These are phyloP conservation scores for Cenchrus purpureus DNA, from an alignment of 176 grass and related monocot species.

Conservation along the genomic window DNA sequence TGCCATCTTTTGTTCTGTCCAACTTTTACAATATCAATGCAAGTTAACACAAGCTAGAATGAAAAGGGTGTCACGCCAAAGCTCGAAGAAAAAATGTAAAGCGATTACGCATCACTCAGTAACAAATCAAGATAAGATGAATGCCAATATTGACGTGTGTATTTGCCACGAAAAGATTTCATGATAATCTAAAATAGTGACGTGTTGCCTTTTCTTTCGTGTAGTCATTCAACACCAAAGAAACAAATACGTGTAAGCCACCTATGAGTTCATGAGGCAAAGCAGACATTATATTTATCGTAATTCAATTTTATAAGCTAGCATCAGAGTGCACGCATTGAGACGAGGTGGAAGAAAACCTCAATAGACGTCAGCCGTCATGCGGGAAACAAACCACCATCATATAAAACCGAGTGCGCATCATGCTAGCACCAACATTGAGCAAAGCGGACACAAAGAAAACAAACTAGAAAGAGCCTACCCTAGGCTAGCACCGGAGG, in stretches of 20 bases:
- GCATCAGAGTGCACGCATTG: neutral
- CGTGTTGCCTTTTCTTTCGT: neutral
- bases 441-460: neutral
- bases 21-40: neutral
- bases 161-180: neutral
- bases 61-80: neutral
- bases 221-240: too few relatives aligned
- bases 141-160: neutral
- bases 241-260: neutral
- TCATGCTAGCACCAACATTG: neutral
- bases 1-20: too few relatives aligned
- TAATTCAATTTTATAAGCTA: neutral
- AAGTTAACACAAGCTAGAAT: neutral
- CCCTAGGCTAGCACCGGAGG: neutral
- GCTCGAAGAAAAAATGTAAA: neutral
- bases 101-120: neutral
- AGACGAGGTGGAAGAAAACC: neutral
- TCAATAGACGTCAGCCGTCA: neutral
- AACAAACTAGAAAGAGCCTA: conserved; percentile 9
- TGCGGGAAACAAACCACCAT: neutral
- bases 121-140: neutral
- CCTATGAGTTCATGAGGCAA: neutral
- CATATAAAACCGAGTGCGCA: neutral
- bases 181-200: neutral
- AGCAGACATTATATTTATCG: neutral